Evolutionary conservation across 305 asterid genomes (phyloP).

Genomic region (Fraxinus paxiana): DNA sequence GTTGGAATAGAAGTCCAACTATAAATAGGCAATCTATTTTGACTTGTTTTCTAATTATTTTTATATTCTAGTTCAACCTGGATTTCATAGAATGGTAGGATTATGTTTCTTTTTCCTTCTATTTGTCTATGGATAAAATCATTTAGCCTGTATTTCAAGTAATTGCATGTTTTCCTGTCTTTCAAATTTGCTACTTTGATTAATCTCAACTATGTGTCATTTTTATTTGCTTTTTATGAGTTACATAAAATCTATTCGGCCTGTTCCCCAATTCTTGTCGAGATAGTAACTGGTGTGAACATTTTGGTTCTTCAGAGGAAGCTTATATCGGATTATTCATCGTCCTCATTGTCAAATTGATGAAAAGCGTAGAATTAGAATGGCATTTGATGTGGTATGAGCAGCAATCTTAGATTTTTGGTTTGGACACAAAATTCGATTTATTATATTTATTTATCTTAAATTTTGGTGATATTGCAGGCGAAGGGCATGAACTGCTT

Average conservation of each 20-base stretch:
- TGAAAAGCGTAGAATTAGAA: conserved; percentile 85
- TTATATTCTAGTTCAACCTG: background rate
- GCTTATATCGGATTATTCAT: conserved; percentile 91
- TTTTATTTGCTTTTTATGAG: background rate
- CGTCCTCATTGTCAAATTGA: conserved; percentile 95
- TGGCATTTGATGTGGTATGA: conserved; percentile 99
- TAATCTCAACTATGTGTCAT: conserved; percentile 24
- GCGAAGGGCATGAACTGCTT: conserved; percentile 99
- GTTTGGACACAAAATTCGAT: background rate
- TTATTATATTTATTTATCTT: conserved; percentile 14
- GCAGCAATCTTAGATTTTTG: conserved; percentile 11
- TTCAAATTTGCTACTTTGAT: conserved; percentile 6
- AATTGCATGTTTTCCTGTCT: conserved; percentile 6
- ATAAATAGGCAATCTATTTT: background rate
- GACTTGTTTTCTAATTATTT: background rate
- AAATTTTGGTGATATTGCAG: conserved; percentile 41
- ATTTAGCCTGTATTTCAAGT: background rate
- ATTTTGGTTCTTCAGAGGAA: conserved; percentile 71
- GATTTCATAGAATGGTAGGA: background rate
- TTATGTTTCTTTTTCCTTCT: background rate
- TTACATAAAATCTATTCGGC: background rate
- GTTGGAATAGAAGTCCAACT: background rate
- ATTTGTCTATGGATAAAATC: background rate
- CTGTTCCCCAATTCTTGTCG: background rate
- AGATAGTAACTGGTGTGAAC: background rate